Evolutionary conservation across 2,329 filamentous ascomycete species (phyloP).

Genomic region (Fusarium napiforme): DNA sequence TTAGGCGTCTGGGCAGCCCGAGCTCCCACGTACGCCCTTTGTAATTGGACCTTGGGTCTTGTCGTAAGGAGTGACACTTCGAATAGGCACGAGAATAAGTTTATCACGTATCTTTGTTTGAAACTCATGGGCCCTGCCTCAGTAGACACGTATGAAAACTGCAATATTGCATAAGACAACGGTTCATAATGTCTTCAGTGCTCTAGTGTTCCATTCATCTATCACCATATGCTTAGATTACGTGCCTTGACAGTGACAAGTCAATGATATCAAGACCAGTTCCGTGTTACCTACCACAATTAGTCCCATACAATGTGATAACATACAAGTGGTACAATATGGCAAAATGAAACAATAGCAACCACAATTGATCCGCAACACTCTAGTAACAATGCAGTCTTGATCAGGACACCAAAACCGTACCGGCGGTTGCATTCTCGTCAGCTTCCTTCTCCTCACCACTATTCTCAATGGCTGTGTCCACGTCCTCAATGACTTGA

Average conservation of each 20-base stretch:
- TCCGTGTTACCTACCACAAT: neutral
- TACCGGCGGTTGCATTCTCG: constrained; percentile 49
- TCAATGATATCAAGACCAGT: constrained; percentile 1
- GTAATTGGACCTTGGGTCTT: neutral
- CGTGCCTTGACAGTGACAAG: neutral
- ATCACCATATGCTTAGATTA: neutral
- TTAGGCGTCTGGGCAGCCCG: neutral
- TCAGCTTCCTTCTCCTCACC: constrained; percentile 20
- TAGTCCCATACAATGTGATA: neutral
- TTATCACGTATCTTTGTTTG: neutral
- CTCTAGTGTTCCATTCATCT: neutral
- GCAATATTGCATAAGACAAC: neutral
- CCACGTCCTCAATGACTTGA: constrained; percentile 60
- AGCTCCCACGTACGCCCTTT: constrained; percentile 4
- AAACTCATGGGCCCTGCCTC: constrained; percentile 7
- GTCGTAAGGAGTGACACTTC: neutral
- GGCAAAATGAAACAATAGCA: neutral
- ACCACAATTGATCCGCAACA: neutral
- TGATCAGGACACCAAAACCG: constrained; percentile 51
- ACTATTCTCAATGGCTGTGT: constrained; percentile 50
- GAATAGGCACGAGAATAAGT: neutral
- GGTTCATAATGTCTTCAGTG: neutral
- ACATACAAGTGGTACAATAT: too few relatives aligned
- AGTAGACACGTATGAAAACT: constrained; percentile 13
- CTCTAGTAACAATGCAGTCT: neutral